Base-by-base conservation (phyloP, 768 basidiomycete genomes). In the Mycena rebaudengoi region DNA sequence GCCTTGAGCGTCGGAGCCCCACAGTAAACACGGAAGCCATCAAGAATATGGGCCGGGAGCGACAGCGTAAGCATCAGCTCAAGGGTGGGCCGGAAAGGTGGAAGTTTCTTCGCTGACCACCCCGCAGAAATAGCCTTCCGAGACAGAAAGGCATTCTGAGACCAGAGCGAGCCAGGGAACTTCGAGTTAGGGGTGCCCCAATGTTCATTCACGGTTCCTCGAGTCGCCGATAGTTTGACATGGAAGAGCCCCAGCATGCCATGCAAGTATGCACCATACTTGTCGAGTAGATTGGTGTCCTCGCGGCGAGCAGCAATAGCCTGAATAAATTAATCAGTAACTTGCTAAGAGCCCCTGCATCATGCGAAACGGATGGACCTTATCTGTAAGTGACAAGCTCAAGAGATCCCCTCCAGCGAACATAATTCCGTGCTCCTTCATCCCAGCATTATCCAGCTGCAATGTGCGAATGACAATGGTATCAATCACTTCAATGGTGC, bases 141-240 rank as follows among this genome's bases (percentile, higher is more conserved):
- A 5, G 55, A 45, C 13, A 67, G 49, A 10, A 67, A 43, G 5
- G 55, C 39, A 32, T 67, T 55, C 25, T 29, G 12, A 39, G 25
- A 30, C 53, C 53, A 55, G 35, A 55, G 37, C 23, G 59, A 68
- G 18, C 66, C 71, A 2, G 70, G 69, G 1, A 60, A 60, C 29
- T 67, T 60, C 1, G 53, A n/a, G 40, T 75, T 75, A 20, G 73
- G 67, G 12, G 29, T 64, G 11, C 74, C 74, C 74, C 74, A 75
- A 45, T 50, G 62, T 46, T 75, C 68, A 48, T 75, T 75, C 2
- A 53, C 68, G 14, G 69, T 32, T 53, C 67, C 61, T 0, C 67
- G 70, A 21, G 50, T 52, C 3, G 60, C 62, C 0, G 74, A 53
- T 25, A 75, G 54, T 52, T 74, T 74, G 20, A 58, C 50, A 43